Evolutionary conservation across 257 asterid genomes (phyloP), one percentile per base, ranked within the genome.

Genomic region (Solanum appendiculatum): DNA sequence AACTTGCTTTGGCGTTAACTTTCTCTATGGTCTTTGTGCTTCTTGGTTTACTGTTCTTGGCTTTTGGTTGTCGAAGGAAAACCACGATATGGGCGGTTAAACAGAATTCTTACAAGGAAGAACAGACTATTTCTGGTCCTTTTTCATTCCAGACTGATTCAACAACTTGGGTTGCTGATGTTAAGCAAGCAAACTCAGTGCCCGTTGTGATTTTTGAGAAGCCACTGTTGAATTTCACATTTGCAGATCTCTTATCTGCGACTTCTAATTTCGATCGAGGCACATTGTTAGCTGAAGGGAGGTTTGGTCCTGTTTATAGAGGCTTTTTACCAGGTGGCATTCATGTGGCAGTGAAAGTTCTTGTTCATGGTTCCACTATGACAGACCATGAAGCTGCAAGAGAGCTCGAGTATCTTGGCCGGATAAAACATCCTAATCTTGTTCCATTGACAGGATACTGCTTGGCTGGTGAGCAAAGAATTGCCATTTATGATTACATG

Each of bases 1-100:
- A 93, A 91, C 92, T 97, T 81, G 97, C 98, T 36, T 68, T 97
- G 69, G 94, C 89, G 66, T 91, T 97, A 44, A 92, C 98, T 25
- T 44, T 95, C 87, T 94, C 99, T 25, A 94, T 95, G 94, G 91
- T 95, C n/a, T 92, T 90, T 91, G 86, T 95, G 77, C 96, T 97
- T 29, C 86, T 92, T 40, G 99, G 96, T 29, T 88, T 97, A 91
- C 93, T 97, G 83, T 75, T 94, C 82, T 63, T 97, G 89, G 98
- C 99, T 27, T 93, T 95, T 83, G 93, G 98, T 82, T 94, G 96
- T 89, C 90, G 98, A 73, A 77, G 89, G 64, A 88, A 86, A 74
- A 83, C 90, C 33, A 86, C 75, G 12, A 86, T 82, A 83, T 86
- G 89, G 90, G 86, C 77, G 0, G 90, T 86, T 20, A 86, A 88